These are phyloP conservation scores for Ophiostoma sp. DNA, from an alignment of 2,329 filamentous ascomycete species.

Conservation along the genomic window DNA sequence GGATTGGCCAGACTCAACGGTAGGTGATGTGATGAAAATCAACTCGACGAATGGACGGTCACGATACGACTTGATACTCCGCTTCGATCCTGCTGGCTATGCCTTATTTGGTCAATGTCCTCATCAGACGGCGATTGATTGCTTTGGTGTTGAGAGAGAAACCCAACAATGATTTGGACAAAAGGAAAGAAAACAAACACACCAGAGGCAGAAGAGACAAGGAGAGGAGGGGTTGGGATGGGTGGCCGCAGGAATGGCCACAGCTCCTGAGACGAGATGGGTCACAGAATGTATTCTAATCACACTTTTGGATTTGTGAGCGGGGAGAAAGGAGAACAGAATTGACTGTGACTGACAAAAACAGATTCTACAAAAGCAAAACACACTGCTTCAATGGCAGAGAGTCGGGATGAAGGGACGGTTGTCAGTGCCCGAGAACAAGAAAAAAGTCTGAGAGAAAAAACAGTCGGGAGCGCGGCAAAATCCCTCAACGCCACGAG, in stretches of 20 bases:
- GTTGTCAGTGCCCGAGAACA: not conserved
- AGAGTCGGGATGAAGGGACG: not conserved
- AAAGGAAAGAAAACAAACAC: not conserved
- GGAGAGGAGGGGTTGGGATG: not conserved
- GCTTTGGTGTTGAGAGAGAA: not conserved
- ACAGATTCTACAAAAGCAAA: not conserved
- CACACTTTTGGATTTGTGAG: not conserved
- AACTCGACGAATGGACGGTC: not conserved
- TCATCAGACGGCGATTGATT: slow-evolving; percentile 8
- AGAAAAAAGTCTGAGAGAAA: not conserved
- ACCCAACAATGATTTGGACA: not conserved
- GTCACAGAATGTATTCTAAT: not conserved
- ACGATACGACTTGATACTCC: not conserved
- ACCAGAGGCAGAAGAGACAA: not conserved
- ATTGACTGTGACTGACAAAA: not conserved
- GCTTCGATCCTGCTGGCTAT: slow-evolving; percentile 5
- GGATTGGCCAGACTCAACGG: slow-evolving; percentile 2
- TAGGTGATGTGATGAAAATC: slow-evolving; percentile 7
- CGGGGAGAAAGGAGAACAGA: not conserved
- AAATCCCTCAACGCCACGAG: not conserved
- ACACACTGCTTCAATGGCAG: no score
- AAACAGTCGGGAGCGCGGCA: not conserved
- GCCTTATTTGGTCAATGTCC: not conserved
- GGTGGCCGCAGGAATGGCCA: not conserved
- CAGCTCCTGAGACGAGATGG: not conserved